phyloP scores from a whole-genome alignment of 2,329 filamentous ascomycete genomes.

The Endothia cerciana region DNA sequence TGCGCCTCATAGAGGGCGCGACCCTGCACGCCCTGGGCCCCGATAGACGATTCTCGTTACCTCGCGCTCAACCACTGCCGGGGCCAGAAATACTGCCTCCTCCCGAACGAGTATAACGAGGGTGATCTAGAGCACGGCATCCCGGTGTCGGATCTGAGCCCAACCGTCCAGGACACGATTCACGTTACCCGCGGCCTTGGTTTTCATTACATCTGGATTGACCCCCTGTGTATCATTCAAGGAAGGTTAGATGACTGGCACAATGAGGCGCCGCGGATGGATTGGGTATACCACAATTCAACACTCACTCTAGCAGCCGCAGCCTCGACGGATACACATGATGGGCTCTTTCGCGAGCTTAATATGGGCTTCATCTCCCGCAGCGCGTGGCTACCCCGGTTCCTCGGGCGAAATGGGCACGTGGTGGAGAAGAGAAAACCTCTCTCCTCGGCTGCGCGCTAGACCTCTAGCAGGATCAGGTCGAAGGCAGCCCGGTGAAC shows the following conservation, averaged over 20 bases:
- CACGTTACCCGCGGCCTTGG: slow-evolving; percentile 25
- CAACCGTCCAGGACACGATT: slow-evolving; percentile 31
- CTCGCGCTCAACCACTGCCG: slow-evolving; percentile 36
- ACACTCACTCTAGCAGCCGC: slow-evolving; percentile 15
- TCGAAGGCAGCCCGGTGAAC: too few species aligned
- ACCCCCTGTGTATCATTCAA: slow-evolving; percentile 35
- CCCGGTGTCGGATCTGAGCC: neutral
- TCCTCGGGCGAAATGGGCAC: too few species aligned
- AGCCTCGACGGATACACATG: slow-evolving; percentile 13
- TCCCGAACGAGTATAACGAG: slow-evolving; percentile 1
- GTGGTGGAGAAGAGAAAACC: too few species aligned
- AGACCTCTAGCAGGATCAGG: too few species aligned
- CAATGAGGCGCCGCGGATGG: slow-evolving; percentile 34
- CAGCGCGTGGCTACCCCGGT: too few species aligned
- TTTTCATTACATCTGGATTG: slow-evolving; percentile 34
- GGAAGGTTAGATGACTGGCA: slow-evolving; percentile 31
- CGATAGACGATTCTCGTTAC: too few species aligned
- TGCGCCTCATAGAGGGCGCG: too few species aligned
- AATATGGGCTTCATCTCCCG: too few species aligned
- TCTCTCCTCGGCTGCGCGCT: too few species aligned
- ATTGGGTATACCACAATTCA: slow-evolving; percentile 33
- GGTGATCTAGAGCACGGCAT: slow-evolving; percentile 6
- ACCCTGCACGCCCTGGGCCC: too few species aligned
- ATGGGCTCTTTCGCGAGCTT: slow-evolving; percentile 23
- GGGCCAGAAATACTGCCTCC: slow-evolving; percentile 26